Base-by-base conservation (phyloP, 179 eudicot species). In the Beta lomatogona region DNA sequence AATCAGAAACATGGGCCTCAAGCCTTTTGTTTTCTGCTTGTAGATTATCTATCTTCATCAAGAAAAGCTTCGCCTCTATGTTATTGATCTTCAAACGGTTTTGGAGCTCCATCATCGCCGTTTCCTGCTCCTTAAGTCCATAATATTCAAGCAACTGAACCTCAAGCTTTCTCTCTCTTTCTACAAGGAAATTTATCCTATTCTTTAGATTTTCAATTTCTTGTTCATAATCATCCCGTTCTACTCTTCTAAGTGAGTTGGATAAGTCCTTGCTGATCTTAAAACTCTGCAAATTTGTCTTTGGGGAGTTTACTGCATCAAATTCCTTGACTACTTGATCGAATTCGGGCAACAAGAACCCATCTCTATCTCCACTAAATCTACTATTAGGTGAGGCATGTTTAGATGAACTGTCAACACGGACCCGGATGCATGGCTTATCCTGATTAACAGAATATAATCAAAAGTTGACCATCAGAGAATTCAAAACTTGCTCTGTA, bases 101-200 rank as follows among this genome's bases (percentile, higher is more conserved):
- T 63, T 92, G 91, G 22, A 94, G 94, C 86, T 94, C 98, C 86
- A 75, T 84, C 41, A 89, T 77, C 13, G 87, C 82, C 59, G 87
- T 83, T 85, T 94, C 94, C 77, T 93, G 98, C 88, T 94, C 98
- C 81, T 91, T 89, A 25, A 95, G 92, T 16, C 98, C 98, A 63
- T 92, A 92, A 63, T 91, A 95, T 82, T 95, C 97, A 5, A 95
- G 92, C 82, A 95, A 81, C 71, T 95, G 92, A 11, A 83, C 74
- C 87, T 94, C 97, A 46, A 93, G 91, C 31, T 75, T 78, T 78
- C 88, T 88, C 82, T 91, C 97, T 71, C 93, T 86, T 83, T 94
- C 93, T 74, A 86, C 86, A 11, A 94, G 94, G 75, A 83, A 84
- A 69, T 78, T 79, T 66, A 93, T 88, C 84, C 80, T 86, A 58